Evolutionary conservation across 2,329 filamentous ascomycete species (phyloP).

Genomic region (Gnomoniopsis sp.): DNA sequence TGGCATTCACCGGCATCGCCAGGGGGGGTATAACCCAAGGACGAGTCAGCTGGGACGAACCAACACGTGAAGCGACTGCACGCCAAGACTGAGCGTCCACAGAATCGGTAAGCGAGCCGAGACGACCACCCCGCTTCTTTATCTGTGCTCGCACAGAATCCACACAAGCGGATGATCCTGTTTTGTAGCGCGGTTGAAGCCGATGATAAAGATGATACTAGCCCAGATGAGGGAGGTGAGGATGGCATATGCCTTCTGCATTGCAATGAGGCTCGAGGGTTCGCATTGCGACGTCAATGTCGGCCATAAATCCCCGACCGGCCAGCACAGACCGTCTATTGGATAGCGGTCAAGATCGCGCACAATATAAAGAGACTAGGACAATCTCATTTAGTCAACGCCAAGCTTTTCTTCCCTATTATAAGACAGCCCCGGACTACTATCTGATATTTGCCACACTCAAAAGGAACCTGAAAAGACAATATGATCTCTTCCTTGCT

Average conservation of each 20-base stretch:
- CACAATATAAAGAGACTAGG: neutral
- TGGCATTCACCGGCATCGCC: neutral
- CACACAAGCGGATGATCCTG: neutral
- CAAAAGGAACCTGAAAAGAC: neutral
- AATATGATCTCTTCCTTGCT: slow-evolving; percentile 9
- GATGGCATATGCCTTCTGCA: neutral
- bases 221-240: neutral
- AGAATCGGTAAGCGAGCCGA: neutral
- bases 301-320: neutral
- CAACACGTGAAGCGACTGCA: neutral
- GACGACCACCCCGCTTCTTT: neutral
- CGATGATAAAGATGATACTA: neutral
- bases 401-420: neutral
- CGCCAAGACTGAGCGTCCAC: neutral
- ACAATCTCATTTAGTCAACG: neutral
- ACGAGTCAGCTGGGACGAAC: neutral
- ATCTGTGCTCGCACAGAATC: neutral
- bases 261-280: neutral
- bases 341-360: neutral
- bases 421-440: neutral
- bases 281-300: neutral
- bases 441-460: neutral
- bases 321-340: neutral
- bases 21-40: neutral
- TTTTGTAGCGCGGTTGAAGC: neutral